Evolutionary conservation across 1,139 yeast species (phyloP), one percentile per base, ranked within the genome.

Genomic region (Blastobotrys raffinosifermentans): DNA sequence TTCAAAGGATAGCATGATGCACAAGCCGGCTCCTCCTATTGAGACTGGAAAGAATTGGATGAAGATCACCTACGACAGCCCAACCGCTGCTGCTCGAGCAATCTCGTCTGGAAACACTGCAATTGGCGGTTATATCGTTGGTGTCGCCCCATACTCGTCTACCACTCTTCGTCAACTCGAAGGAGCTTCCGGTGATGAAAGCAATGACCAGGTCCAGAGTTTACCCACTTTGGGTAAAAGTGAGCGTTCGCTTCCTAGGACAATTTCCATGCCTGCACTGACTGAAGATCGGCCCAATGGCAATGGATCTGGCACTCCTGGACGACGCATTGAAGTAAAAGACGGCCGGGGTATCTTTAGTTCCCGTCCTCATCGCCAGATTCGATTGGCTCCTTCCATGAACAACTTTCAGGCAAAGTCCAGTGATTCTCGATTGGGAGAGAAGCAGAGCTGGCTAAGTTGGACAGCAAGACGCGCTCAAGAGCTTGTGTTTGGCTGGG

Each of bases 31-130:
- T 35, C 91, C 94, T 34, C 94, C 95, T 1, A 79, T 87, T 11
- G 82, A 78, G 57, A 73, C 91, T 9, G 97, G 96, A 1, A 73
- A 75, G 31, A 80, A 86, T 33, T 91, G 97, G 96, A 77, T 87
- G 17, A 84, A 86, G 54, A 60, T 91, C 37, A 87, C 96, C 0
- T 91, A 77, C 58, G 84, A 78, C 43, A 80, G 79, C 44, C 75
- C 84, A 3, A 67, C 79, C 3, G 73, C 89, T 9, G 96, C 96
- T 1, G 62, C 77, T 19, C 78, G 93, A 39, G 96, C 97, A 0
- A 13, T 25, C 13, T 8, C 27, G 14, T 5, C 7, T n/a, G 27
- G 27, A 6, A 19, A 19, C 9, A 14, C 11, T 7, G 27, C 15
- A 13, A 20, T 32, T 25, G 35, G 35, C 8, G 35, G 26, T 3